Evolutionary conservation across 2,329 filamentous ascomycete genomes (phyloP), one percentile per base, ranked within the genome.

Genomic region (Mariannaea elegans): DNA sequence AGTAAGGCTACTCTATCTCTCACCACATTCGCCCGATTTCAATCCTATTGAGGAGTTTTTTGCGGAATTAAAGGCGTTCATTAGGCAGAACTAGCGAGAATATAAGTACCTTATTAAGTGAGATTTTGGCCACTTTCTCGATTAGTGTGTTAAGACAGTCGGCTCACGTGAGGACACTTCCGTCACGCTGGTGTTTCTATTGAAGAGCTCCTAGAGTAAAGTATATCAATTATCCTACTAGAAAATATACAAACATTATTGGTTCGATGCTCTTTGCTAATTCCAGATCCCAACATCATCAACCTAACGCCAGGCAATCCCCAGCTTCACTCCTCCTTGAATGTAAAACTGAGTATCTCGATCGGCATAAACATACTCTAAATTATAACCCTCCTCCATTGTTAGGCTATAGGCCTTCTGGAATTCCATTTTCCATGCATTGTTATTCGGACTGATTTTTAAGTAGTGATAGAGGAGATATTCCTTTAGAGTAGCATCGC

Each of bases 41-140:
- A 67, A 70, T 50, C 68, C 63, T 2, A 71, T 71, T 24, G 65
- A 70, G 61, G 65, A 68, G 39, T 66, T 61, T 16, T 70, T 67
- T 48, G 56, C 47, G 8, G 64, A 62, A 14, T 29, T 71, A 7
- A 70, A 70, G 36, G 59, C n/a, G 46, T 68, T 62, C 21, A 61
- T 69, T 7, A 67, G 54, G 50, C 56, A 59, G 16, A 36, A 54
- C 31, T 61, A 63, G 64, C 21, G 63, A 23, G 41, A 42, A 39
- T 56, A 59, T 39, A 44, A 42, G 19, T 60, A 66, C 13, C 48
- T 68, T 21, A 63, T 67, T 24, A 32, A 47, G 16, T 54, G 31
- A 36, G 67, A 67, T 10, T 69, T 70, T 16, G 34, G 39, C 13
- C 46, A 47, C 10, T 71, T 64, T 49, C 38, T 70, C n/a, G 52